These are phyloP conservation scores for Alternaria incomplexa DNA, from an alignment of 2,329 filamentous ascomycete genomes.

Conservation along the genomic window DNA sequence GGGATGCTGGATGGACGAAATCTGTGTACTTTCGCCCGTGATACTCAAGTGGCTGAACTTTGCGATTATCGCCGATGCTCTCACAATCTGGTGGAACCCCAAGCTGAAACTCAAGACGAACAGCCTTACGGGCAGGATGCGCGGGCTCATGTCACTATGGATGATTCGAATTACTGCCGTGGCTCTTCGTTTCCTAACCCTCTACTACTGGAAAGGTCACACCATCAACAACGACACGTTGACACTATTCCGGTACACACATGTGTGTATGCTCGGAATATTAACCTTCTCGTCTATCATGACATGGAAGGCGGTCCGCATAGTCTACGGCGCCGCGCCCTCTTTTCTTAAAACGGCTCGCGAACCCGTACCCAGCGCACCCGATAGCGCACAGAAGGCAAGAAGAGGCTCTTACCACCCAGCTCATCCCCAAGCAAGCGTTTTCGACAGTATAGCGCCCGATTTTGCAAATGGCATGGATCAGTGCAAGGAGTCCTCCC, in stretches of 20 bases:
- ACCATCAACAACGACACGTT: constrained; percentile 27
- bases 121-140: constrained; percentile 58
- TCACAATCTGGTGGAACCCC: constrained; percentile 73
- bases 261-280: constrained; percentile 60
- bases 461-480: constrained; percentile 49
- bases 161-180: constrained; percentile 67
- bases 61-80: constrained; percentile 57
- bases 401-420: constrained; percentile 33
- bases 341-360: constrained; percentile 31
- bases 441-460: constrained; percentile 44
- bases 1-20: constrained; percentile 23
- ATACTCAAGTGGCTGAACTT: constrained; percentile 23
- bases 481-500: constrained; percentile 30
- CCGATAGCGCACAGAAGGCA: constrained; percentile 23
- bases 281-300: constrained; percentile 30
- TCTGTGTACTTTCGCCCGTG: constrained; percentile 35
- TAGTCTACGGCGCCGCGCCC: constrained; percentile 54
- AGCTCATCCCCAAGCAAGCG: constrained; percentile 31
- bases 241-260: constrained; percentile 55
- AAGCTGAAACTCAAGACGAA: constrained; percentile 68
- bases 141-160: constrained; percentile 70
- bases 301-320: constrained; percentile 62
- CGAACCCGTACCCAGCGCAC: constrained; percentile 31
- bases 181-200: constrained; percentile 57
- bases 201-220: constrained; percentile 37